Percentiles rank a stretch among this genome's conserved stretches.
Conservation (phyloP, 257 asterid species). For the Gentiana straminea region DNA sequence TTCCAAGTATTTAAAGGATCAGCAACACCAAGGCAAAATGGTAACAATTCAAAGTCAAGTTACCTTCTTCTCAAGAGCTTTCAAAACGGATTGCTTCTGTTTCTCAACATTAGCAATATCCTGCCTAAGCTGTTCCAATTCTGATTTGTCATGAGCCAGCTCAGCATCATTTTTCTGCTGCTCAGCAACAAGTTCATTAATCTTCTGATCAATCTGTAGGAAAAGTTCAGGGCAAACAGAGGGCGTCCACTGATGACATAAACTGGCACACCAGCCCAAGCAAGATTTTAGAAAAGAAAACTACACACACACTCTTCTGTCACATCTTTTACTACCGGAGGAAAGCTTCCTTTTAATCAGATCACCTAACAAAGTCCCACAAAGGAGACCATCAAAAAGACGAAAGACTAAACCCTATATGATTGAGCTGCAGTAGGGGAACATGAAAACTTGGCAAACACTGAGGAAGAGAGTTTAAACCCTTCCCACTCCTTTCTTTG, state of each 20-base stretch:
- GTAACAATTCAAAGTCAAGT: slow-evolving; percentile 4
- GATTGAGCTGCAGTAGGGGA: no score
- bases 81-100: slow-evolving; percentile 67
- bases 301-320: background rate
- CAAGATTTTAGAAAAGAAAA: background rate
- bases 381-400: no score
- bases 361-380: no score
- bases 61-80: slow-evolving; percentile 88
- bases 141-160: slow-evolving; percentile 83
- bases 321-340: no score
- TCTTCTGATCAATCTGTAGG: slow-evolving; percentile 85
- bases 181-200: slow-evolving; percentile 86
- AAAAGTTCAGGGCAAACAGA: slow-evolving; percentile 55
- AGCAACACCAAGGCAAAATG: background rate
- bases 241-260: slow-evolving; percentile 2
- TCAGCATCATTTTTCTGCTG: slow-evolving; percentile 96
- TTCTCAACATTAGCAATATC: slow-evolving; percentile 62
- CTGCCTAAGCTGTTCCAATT: slow-evolving; percentile 81
- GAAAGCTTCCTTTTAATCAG: no score
- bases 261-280: no score
- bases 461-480: no score
- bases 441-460: no score
- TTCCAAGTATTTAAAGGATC: slow-evolving; percentile 8
- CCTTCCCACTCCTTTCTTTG: no score
- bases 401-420: no score